phyloP scores from a whole-genome alignment of 2,329 filamentous ascomycete species.

The Tolypocladium amazonense region DNA sequence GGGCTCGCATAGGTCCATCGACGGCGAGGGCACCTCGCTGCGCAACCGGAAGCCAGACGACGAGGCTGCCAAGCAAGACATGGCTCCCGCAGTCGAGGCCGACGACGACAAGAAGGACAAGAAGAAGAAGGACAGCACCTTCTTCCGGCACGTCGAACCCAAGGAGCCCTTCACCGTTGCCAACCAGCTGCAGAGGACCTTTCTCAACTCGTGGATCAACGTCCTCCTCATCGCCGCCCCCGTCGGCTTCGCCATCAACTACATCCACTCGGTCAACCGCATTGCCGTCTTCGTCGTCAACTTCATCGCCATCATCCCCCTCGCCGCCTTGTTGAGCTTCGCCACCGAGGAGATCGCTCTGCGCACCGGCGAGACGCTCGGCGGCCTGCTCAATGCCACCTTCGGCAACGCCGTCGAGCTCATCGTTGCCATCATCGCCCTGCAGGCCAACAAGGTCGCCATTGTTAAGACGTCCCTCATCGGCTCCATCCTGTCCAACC shows the following conservation, averaged over 20 bases:
- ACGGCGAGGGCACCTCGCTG: constrained; percentile 12
- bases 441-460: constrained; percentile 60
- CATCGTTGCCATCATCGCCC: constrained; percentile 78
- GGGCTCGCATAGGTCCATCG: constrained; percentile 10
- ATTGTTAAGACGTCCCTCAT: constrained; percentile 92
- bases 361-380: constrained; percentile 72
- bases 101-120: constrained; percentile 16
- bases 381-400: constrained; percentile 79
- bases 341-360: constrained; percentile 85
- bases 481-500: constrained; percentile 82
- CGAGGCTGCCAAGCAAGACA: constrained; percentile 7
- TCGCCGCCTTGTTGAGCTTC: constrained; percentile 78
- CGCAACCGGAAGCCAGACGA: constrained; percentile 21
- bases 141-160: constrained; percentile 36
- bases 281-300: constrained; percentile 75
- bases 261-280: constrained; percentile 40
- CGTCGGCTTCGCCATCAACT: constrained; percentile 66
- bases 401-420: constrained; percentile 91
- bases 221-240: constrained; percentile 69
- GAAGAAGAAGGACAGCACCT: constrained; percentile 22
- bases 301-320: constrained; percentile 84
- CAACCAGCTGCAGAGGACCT: constrained; percentile 61
- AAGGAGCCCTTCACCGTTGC: constrained; percentile 46
- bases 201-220: constrained; percentile 83
- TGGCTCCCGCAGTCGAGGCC: constrained; percentile 7